These are phyloP conservation scores for Stemphylium beticola DNA, from an alignment of 2,329 filamentous ascomycete genomes.

Conservation along the genomic window DNA sequence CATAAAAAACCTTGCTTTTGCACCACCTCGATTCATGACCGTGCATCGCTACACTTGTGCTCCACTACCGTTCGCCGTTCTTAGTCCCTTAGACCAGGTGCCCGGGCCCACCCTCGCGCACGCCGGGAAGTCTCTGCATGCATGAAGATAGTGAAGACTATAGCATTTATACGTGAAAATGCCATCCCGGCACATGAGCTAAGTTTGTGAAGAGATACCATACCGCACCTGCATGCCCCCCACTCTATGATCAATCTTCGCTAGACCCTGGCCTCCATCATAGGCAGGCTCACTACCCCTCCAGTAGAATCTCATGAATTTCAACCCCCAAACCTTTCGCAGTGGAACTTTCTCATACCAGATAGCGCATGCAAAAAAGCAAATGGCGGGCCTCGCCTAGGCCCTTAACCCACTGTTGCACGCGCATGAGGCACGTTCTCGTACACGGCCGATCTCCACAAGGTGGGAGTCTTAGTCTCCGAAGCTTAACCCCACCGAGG, in stretches of 20 bases:
- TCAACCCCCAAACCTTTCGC: constrained; percentile 5
- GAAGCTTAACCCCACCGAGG: constrained; percentile 23
- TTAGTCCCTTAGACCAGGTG: constrained; percentile 16
- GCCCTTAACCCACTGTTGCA: constrained; percentile 12
- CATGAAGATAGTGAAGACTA: constrained; percentile 5
- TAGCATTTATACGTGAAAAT: not conserved
- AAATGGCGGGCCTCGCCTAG: constrained; percentile 33
- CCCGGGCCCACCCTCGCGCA: constrained; percentile 17
- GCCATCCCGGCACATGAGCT: not conserved
- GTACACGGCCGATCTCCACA: constrained; percentile 4
- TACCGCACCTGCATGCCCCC: constrained; percentile 1
- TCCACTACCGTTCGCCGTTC: constrained; percentile 10
- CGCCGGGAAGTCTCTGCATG: constrained; percentile 21
- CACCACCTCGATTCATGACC: constrained; percentile 4
- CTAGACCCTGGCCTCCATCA: not conserved
- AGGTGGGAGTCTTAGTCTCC: constrained; percentile 12
- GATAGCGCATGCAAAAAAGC: constrained; percentile 25
- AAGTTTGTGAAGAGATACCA: not conserved
- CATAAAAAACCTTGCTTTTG: constrained; percentile 14
- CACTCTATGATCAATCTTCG: constrained; percentile 5
- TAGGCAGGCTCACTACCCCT: not conserved
- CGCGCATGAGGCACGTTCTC: constrained; percentile 1
- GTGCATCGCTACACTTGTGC: constrained; percentile 12
- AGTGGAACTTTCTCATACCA: not conserved
- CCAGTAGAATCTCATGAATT: not conserved